phyloP scores from a whole-genome alignment of 2,329 filamentous ascomycete genomes.

The Pezicula radicicola region DNA sequence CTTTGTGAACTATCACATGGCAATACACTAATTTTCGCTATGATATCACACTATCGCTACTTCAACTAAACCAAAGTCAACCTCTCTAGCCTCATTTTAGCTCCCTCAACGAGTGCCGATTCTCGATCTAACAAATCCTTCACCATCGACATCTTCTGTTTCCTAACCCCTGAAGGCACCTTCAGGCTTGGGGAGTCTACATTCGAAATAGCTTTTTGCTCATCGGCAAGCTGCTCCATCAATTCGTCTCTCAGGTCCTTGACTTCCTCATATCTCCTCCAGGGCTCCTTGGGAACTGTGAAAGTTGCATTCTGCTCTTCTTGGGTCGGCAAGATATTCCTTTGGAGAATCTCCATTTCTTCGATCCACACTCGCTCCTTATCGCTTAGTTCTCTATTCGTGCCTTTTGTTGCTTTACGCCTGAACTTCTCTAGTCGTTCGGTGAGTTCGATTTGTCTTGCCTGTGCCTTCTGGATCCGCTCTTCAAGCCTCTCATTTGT shows the following conservation, averaged over 20 bases:
- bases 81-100: slow-evolving; percentile 59
- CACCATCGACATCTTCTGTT: slow-evolving; percentile 61
- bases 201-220: slow-evolving; percentile 10
- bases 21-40: too few species aligned
- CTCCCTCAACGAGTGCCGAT: slow-evolving; percentile 64
- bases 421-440: slow-evolving; percentile 58
- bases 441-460: slow-evolving; percentile 53
- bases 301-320: slow-evolving; percentile 8
- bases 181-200: slow-evolving; percentile 14
- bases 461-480: slow-evolving; percentile 51
- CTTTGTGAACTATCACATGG: too few species aligned
- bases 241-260: slow-evolving; percentile 51
- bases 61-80: slow-evolving; percentile 32
- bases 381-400: slow-evolving; percentile 53
- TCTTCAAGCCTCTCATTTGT: slow-evolving; percentile 56
- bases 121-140: slow-evolving; percentile 63
- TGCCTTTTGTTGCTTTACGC: slow-evolving; percentile 45
- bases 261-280: slow-evolving; percentile 56
- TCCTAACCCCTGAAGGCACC: slow-evolving; percentile 59
- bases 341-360: slow-evolving; percentile 46
- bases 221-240: slow-evolving; percentile 34
- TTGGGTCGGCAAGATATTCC: slow-evolving; percentile 25
- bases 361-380: slow-evolving; percentile 58
- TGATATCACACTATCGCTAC: neutral
- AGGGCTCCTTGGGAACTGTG: slow-evolving; percentile 39